Base-by-base conservation (phyloP, 2,329 filamentous ascomycete species). In the Dactylonectria estremocensis region DNA sequence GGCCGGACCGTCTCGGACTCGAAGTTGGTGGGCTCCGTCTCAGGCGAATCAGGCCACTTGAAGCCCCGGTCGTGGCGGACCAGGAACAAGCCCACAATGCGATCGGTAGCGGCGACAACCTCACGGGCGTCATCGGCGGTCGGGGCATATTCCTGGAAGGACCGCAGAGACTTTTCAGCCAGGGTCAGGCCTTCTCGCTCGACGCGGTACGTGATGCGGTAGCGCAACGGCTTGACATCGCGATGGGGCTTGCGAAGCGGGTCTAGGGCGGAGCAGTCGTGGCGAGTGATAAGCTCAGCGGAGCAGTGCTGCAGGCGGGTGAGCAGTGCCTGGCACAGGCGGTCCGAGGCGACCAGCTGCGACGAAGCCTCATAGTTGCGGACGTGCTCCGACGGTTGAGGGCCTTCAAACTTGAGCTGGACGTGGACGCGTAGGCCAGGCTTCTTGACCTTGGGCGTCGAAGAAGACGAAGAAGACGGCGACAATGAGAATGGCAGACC, bases 261-360 rank as follows among this genome's bases (percentile, higher is more conserved):
- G 50, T 84, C 81, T 18, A 86, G 79, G 14, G 87, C 87, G 33
- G 74, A 76, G 16, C 83, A 82, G 73, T 89, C 87, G 68, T 83
- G 84, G 64, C 87, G 83, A 24, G 86, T 88, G 72, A 89, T 84
- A 64, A 89, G 80, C 75, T 89, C 87, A 46, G 83, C 76, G 65
- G 82, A 84, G 79, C 85, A 86, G 74, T 88, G 85, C 70, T 86
- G 82, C 50, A 89, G 80, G 45, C 85, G 85, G 31, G 83, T 82
- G 13, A 88, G 74, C n/a, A 89, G 76, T 2, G 82, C 85, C 43
- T 83, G 80, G 72, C 84, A 86, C 52, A 88, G 75, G n/a, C 82
- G 80, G 64, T 85, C 82, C 46, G 83, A 83, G 54, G 82, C 81
- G 16, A 79, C 75, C 53, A 88, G 81, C 37, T 73, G 75, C 3